A percentile compares a stretch with the other conserved stretches of the same genome.
Evolutionary conservation across 1,284 basidiomycete species (phyloP).

Genomic region (Ganoderma resinaceum): DNA sequence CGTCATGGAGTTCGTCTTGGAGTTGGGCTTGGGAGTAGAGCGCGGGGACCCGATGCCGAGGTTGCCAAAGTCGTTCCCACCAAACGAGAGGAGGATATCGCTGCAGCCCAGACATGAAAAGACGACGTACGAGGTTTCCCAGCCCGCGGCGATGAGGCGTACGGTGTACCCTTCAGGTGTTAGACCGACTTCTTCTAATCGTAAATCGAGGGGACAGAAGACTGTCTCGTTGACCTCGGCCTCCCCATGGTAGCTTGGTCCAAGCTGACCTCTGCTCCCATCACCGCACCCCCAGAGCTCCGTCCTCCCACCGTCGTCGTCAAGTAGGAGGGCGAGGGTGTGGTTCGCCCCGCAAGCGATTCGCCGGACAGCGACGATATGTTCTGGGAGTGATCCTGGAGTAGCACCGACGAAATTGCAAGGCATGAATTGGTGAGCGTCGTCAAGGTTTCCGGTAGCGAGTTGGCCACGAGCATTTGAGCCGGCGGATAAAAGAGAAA

Average conservation of each 20-base stretch:
- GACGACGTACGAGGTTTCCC: slow-evolving; percentile 85
- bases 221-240: slow-evolving; percentile 28
- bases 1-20: neutral
- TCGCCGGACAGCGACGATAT: slow-evolving; percentile 44
- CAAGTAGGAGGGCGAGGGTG: slow-evolving; percentile 60
- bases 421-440: slow-evolving; percentile 60
- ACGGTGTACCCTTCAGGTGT: slow-evolving; percentile 41
- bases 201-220: slow-evolving; percentile 58
- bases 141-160: slow-evolving; percentile 66
- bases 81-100: slow-evolving; percentile 82
- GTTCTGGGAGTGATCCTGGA: slow-evolving; percentile 34
- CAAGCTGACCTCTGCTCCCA: slow-evolving; percentile 67
- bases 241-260: slow-evolving; percentile 39
- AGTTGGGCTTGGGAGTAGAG: neutral
- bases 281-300: slow-evolving; percentile 78
- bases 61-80: slow-evolving; percentile 84
- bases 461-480: slow-evolving; percentile 85
- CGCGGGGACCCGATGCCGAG: slow-evolving; percentile 58
- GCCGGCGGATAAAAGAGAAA: slow-evolving; percentile 55
- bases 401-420: slow-evolving; percentile 48
- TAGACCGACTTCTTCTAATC: slow-evolving; percentile 38
- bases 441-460: slow-evolving; percentile 61
- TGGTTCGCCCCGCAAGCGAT: slow-evolving; percentile 72
- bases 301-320: slow-evolving; percentile 19
- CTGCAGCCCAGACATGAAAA: slow-evolving; percentile 47